Percentiles rank a stretch among this genome's conserved stretches.
These are phyloP conservation scores for Pyrenopolyporus hunteri DNA, from an alignment of 495 filamentous ascomycete species.

Conservation along the genomic window DNA sequence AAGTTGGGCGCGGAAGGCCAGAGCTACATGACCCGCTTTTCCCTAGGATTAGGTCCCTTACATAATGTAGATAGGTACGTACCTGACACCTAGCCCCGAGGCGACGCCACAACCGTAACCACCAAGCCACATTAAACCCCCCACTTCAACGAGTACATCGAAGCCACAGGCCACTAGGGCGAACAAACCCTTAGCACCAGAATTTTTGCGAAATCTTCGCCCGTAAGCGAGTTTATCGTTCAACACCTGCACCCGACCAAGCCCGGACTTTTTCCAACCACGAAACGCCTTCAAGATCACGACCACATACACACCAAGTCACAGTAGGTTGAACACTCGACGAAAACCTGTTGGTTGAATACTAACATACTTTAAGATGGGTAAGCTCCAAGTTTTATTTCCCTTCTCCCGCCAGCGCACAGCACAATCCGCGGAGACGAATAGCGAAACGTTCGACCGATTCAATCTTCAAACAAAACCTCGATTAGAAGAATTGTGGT, in stretches of 20 bases:
- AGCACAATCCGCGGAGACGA: not conserved
- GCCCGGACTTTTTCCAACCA: constrained; percentile 34
- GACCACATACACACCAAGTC: constrained; percentile 43
- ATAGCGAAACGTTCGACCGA: constrained; percentile 19
- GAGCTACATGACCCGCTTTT: not conserved
- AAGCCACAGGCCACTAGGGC: constrained; percentile 39
- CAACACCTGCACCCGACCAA: constrained; percentile 19
- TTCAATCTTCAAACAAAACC: not conserved
- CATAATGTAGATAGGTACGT: not conserved
- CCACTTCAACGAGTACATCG: not conserved
- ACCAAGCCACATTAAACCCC: not conserved
- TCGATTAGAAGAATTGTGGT: not conserved
- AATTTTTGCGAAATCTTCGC: constrained; percentile 39
- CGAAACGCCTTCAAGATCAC: constrained; percentile 31
- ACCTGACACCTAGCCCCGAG: too few relatives aligned
- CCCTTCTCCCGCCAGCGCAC: constrained; percentile 1
- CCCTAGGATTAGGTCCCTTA: not conserved
- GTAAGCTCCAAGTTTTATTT: constrained; percentile 50
- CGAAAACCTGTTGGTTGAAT: constrained; percentile 11
- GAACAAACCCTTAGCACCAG: constrained; percentile 46
- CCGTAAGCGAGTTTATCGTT: constrained; percentile 41
- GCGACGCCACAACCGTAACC: too few relatives aligned
- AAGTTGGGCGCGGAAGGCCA: not conserved
- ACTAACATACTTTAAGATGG: constrained; percentile 52
- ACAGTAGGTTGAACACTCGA: constrained; percentile 47